Evolutionary conservation across 2,329 filamentous ascomycete species (phyloP), one percentile per base, ranked within the genome.

Genomic region (Botrytis aclada): DNA sequence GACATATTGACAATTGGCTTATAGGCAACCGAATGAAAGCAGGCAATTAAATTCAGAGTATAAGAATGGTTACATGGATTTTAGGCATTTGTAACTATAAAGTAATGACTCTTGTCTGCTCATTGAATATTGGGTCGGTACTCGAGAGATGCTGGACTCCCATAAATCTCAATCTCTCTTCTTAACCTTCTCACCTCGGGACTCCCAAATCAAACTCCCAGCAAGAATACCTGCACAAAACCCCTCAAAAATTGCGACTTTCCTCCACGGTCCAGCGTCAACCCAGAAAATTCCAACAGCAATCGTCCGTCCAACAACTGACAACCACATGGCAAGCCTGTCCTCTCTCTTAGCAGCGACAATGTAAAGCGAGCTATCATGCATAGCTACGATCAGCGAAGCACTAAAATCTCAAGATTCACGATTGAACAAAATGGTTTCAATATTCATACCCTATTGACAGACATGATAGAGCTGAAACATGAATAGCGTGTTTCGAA

Each of bases 201-300:
- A 37, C 16, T 63, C 69, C 69, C 69, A 70, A 37, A 70, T 9
- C 43, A 70, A 51, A 47, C 61, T 71, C 9, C n/a, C 61, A 47
- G 70, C 70, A 29, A 71, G 45, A 14, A 71, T n/a, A 1, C 45
- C 47, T 16, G 61, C 70, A 39, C 70, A 71, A 0, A 66, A 22
- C 0, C 61, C 61, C 32, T 71, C 70, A 39, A 43, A 66, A 6
- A 71, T 14, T 29, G 70, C 70, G 22, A 71, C 47, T 18, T 71
- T 45, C 12, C 47, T 66, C 70, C 70, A 71, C 9, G 37, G 34
- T 22, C 61, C 70, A 60, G 37, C 47, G 34, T 71, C 29, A 34
- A 51, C 37, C 61, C 22, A 25, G 16, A 71, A 71, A 18, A 66
- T 39, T 2, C 37, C 61, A 34, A 58, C 61, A 47, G 70, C 70